Evolutionary conservation across 2,329 filamentous ascomycete species (phyloP), one percentile per base, ranked within the genome.

Genomic region (Hymenotorrendiella dingleyae): DNA sequence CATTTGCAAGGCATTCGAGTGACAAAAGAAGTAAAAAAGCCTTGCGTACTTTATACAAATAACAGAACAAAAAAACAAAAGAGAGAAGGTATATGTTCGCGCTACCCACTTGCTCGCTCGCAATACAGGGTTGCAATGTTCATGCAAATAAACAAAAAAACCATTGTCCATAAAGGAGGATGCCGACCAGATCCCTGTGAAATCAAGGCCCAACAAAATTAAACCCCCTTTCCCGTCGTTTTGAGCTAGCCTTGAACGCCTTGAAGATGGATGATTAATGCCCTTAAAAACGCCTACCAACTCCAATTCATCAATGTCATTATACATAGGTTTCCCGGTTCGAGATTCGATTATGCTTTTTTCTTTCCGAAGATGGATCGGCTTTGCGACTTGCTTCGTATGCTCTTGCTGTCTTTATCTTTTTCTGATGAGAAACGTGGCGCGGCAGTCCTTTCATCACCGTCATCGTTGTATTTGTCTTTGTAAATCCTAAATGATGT

Each of bases 401-500:
- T 86, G 47, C 84, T 77, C 61, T 86, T 86, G 64, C 84, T 86
- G 36, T 72, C 48, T 21, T 47, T 52, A 36, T 72, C 42, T 20
- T 48, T 53, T 27, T 50, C 49, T 33, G 38, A 38, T 14, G 50
- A 49, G 26, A 42, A 33, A 26, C 48, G 49, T 51, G 66, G 33
- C 26, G 52, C 48, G 71, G 46, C 63, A 63, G 45, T 65, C 61
- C 43, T 60, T 23, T 40, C 48, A 16, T 42, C 43, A 12, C 63
- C 57, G 27, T 83, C 78, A 20, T 87, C 85, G 47, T 83, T 79
- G 63, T 97, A 97, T 62, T 97, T 97, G 44, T 88, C 69, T 65
- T 97, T 97, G 71, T 96, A 90, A 55, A 97, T 97, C 90, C 89
- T 95, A 45, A 28, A 33, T 10, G 38, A 28, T 8, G 9, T 37